phyloP scores from a whole-genome alignment of 441 rosid species.

The Codiaeum variegatum region DNA sequence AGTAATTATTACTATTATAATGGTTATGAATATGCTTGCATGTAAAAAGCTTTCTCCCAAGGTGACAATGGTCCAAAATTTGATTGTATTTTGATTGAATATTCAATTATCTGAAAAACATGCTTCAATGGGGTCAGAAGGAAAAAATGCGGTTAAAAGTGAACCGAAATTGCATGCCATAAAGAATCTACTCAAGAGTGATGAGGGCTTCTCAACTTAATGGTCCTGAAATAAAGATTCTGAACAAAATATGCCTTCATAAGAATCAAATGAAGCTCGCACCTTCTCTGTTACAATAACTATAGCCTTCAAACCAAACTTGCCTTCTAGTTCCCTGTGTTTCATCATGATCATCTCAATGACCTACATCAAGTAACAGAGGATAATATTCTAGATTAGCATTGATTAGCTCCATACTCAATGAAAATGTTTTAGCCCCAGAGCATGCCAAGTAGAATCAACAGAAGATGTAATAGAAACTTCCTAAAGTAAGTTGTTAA shows the following conservation, averaged over 20 bases:
- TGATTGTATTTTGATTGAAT: not conserved
- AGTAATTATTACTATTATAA: not conserved
- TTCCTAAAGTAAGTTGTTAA: too few relatives aligned
- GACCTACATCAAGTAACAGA: conserved; percentile 43
- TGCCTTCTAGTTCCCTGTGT: conserved; percentile 46
- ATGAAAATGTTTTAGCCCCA: too few relatives aligned
- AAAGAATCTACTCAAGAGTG: not conserved
- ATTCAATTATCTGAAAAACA: not conserved
- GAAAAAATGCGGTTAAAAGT: not conserved
- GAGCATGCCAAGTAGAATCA: too few relatives aligned
- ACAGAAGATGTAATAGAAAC: too few relatives aligned
- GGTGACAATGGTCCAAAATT: not conserved
- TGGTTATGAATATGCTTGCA: not conserved
- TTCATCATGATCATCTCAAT: conserved; percentile 42
- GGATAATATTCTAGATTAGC: not conserved
- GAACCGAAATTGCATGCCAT: not conserved
- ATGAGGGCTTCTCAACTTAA: not conserved
- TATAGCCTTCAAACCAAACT: conserved; percentile 18
- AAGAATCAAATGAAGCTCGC: conserved; percentile 5
- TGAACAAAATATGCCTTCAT: not conserved
- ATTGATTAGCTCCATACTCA: not conserved
- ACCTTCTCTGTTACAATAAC: conserved; percentile 33
- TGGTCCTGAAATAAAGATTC: not conserved
- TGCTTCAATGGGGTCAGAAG: not conserved
- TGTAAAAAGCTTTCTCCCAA: not conserved